These are phyloP conservation scores for Cladosporium sp. DNA, from an alignment of 2,329 filamentous ascomycete species.

Conservation along the genomic window DNA sequence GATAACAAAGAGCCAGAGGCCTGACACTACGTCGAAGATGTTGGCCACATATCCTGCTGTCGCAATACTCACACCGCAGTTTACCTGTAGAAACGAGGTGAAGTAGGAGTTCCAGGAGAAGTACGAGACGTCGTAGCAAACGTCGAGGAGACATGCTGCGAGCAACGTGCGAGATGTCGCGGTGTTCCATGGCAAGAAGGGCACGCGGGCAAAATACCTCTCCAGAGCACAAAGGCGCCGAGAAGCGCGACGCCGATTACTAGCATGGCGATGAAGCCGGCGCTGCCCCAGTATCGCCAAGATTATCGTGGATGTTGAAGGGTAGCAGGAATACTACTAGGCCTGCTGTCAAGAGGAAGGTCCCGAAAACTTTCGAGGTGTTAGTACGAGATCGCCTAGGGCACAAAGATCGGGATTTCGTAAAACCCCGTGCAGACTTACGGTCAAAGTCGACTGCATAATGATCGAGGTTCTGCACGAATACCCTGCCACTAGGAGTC, in stretches of 20 bases:
- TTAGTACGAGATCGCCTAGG: slow-evolving; percentile 2
- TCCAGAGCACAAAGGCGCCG: slow-evolving; percentile 46
- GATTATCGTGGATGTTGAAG: slow-evolving; percentile 50
- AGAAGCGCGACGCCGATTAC: slow-evolving; percentile 29
- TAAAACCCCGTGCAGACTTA: no score
- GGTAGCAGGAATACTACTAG: slow-evolving; percentile 66
- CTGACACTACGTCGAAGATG: slow-evolving; percentile 36
- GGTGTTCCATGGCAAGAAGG: slow-evolving; percentile 43
- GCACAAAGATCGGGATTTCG: no score
- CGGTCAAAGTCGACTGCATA: slow-evolving; percentile 30
- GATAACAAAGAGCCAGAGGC: slow-evolving; percentile 42
- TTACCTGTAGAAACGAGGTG: slow-evolving; percentile 38
- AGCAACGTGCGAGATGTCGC: slow-evolving; percentile 48
- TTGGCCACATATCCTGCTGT: slow-evolving; percentile 28
- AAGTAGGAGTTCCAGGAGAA: slow-evolving; percentile 39
- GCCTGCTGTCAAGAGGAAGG: slow-evolving; percentile 38
- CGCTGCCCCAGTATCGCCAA: slow-evolving; percentile 33
- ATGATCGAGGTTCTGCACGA: slow-evolving; percentile 21
- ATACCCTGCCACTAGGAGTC: slow-evolving; percentile 19
- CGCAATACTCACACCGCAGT: slow-evolving; percentile 29
- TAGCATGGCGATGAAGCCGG: slow-evolving; percentile 37
- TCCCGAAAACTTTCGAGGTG: slow-evolving; percentile 19
- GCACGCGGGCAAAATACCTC: slow-evolving; percentile 34
- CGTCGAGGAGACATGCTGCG: slow-evolving; percentile 48
- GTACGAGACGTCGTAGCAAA: slow-evolving; percentile 29